Base-by-base conservation (phyloP, 257 asterid species). In the Scutellaria minor region DNA sequence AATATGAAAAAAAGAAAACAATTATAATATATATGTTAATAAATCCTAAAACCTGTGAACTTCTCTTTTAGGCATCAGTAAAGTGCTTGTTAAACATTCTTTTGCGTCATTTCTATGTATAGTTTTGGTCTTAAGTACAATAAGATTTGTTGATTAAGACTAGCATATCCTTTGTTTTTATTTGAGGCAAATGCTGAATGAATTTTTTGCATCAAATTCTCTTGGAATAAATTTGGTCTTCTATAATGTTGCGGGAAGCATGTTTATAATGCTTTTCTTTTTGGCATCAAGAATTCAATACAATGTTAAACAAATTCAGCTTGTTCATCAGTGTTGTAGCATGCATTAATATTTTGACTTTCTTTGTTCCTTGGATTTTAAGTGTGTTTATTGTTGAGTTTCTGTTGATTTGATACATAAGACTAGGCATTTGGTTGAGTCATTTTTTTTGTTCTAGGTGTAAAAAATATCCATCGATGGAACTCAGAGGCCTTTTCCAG, bases 401-500 rank as follows among this genome's bases (percentile, higher is more conserved):
- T 79, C 58, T 54, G 76, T 74, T 75, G 47, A 10, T 72, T 78
- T 75, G 64, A 40, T 68, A 66, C 14, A 13, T 46, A 39, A 61
- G 62, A 51, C 56, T 59, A 60, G 75, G 53, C 55, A 56, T 73
- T 50, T 31, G 24, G 27, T 73, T 72, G 57, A 74, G 45, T 70
- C 44, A 9, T 27, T 64, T 77, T 64, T 14, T 41, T 18, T 80
- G 61, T 76, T 77, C 63, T 74, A 95, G 99, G 91, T 95, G 99
- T 85, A 95, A 95, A 85, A 95, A 95, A 78, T 95, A 95, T 61
- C 99, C 99, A 44, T 95, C 99, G 9, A 92, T 95, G 99, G 99
- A 95, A 81, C 95, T 95, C 75, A 82, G 98, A 81, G 99, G 99
- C 53, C 97, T 95, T 72, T 95, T 95, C 84, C 99, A 95, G 87